These are phyloP conservation scores for Pleurotus eryngii DNA, from an alignment of 768 basidiomycete genomes.

Conservation along the genomic window DNA sequence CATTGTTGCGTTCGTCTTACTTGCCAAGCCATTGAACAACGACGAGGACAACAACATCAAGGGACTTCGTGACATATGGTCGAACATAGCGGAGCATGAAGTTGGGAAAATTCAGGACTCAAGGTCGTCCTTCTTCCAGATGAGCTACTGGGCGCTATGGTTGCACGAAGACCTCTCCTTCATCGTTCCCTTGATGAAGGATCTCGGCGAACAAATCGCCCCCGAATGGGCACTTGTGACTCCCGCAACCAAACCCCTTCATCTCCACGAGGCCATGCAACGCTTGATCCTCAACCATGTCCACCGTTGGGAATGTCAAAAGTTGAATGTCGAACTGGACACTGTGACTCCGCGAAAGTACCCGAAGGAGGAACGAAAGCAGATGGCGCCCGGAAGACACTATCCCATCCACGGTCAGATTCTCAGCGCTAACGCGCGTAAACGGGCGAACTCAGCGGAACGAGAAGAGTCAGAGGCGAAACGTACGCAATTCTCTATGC, in stretches of 20 bases:
- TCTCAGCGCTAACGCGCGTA: too few relatives aligned
- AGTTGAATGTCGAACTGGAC: not conserved
- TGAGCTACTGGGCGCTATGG: not conserved
- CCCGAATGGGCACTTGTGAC: not conserved
- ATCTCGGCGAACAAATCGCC: not conserved
- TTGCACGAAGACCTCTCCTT: not conserved
- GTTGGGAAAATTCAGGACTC: not conserved
- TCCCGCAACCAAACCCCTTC: not conserved
- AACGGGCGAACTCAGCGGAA: too few relatives aligned
- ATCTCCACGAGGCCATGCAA: slow-evolving; percentile 9
- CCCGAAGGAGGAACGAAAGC: too few relatives aligned
- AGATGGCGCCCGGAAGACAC: too few relatives aligned
- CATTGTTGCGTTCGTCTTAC: not conserved
- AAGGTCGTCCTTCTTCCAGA: too few relatives aligned
- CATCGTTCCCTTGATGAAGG: not conserved
- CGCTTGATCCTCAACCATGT: not conserved
- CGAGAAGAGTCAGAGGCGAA: too few relatives aligned
- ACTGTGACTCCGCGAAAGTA: too few relatives aligned
- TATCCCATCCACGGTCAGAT: too few relatives aligned
- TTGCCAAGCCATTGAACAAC: not conserved
- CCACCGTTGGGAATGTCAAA: not conserved
- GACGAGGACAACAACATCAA: not conserved
- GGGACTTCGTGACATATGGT: not conserved
- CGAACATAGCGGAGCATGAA: not conserved
- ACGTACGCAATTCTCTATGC: too few relatives aligned